Base-by-base conservation (phyloP, 2,329 filamentous ascomycete genomes). In the Aureobasidium lini region DNA sequence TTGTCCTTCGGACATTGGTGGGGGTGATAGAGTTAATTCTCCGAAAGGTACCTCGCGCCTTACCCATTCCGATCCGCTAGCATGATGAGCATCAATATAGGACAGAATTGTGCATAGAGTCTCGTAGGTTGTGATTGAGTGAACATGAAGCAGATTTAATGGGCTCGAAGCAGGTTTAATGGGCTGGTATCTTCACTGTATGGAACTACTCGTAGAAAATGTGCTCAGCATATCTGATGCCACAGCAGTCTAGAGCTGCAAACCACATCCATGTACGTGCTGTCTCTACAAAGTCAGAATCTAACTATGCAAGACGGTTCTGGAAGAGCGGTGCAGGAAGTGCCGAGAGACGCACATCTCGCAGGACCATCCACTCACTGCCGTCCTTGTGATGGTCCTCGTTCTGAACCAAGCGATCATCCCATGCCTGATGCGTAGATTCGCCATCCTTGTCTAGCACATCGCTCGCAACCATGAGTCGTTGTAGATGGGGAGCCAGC, bases 11-110 rank as follows among this genome's bases (percentile, higher is more conserved):
- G 52, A 44, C 39, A 23, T 29, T 34, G 16, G 52, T 44, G 40
- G 52, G 49, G 52, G 32, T 47, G 40, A 46, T 28, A 37, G 52
- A 44, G 52, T 56, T 44, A 56, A 56, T 56, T 56, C 52, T 56
- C 52, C 52, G 52, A 46, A 47, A 36, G 37, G 39, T 36, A 9
- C 11, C 47, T 37, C 7, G 23, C 48, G 48, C 48, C 47, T 37
- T 50, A 28, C 32, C 47, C 47, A 11, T 36, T 50, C 34, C 28
- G 8, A 13, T 36, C 32, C 16, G 2, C 2, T 50, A 13, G 32
- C 16, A 13, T 23, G 15, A 13, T 9, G 2, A 49, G 11, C 1
- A 13, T 36, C 34, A 2, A 36, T 13, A 13, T 9, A 4, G 23
- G 23, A 36, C 13, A 9, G 34, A 36, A 36, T 36, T 8, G 34